Evolutionary conservation across 441 rosid species (phyloP), one percentile per base, ranked within the genome.

Genomic region (Hura crepitans): DNA sequence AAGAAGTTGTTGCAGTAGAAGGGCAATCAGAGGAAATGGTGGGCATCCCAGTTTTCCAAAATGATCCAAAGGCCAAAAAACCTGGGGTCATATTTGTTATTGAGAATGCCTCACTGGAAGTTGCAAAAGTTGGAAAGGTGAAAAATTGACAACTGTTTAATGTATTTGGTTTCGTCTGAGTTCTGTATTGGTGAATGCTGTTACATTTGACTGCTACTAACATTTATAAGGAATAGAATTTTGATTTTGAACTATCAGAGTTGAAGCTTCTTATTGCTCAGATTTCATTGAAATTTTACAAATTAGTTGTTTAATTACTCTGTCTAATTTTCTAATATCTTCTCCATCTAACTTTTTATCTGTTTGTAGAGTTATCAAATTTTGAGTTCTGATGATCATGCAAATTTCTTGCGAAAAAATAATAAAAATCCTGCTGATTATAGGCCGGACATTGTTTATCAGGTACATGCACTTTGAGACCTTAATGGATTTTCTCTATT

Each of bases 51-150:
- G 50, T 77, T 73, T 65, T 35, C 20, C 71, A 58, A 2, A 68
- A 56, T 59, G 68, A 69, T n/a, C 45, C 5, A 10, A 69, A 60
- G 1, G 10, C 31, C 14, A 77, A 65, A 15, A 79, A 81, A 65
- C 66, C 82, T 0, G 90, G 87, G 0, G 82, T 86, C 33, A 74
- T 81, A 20, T 92, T 92, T 47, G 86, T 90, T 59, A 92, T 92
- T 2, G 97, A 92, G 85, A 90, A 77, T 68, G 95, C 95, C 31
- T 84, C 90, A 54, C 81, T 92, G 64, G 94, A 88, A 81, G 91
- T 90, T 54, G 96, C 93, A 20, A 88, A 90, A 84, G 89, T 92
- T 77, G 97, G 97, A 78, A 90, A 90, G 92, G 95, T 88, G 6
- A 51, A n/a, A 12, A 20, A 18, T 14, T 50, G 5, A 31, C 50